Evolutionary conservation across 768 basidiomycete species (phyloP), one percentile per base, ranked within the genome.

Genomic region (Trichaptum fuscoviolaceum): DNA sequence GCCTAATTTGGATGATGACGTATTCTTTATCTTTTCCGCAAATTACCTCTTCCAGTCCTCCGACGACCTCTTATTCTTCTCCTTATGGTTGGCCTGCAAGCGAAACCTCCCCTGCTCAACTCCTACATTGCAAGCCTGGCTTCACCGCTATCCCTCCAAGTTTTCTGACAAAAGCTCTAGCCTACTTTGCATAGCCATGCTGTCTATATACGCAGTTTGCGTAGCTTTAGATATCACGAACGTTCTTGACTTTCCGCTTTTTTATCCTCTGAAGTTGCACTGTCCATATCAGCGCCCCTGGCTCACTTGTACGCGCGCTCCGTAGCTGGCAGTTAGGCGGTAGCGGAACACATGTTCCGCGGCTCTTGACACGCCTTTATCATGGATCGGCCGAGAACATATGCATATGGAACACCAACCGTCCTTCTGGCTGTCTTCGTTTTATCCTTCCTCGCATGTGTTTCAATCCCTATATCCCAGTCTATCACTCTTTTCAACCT

Each of bases 391-490:
- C 42, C 42, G 42, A 52, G 42, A 52, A 20, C 20, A 52, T 52
- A 52, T 52, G 42, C 59, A 25, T 61, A 61, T 34, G 59, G 59
- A 25, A 34, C 24, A 12, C 59, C 30, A 7, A 15, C 24, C 59
- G 24, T 61, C 25, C 24, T 61, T 34, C 30, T 61, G 24, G 17
- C 24, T 17, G 59, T 34, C 12, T 61, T 61, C 59, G 25, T 61
- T 34, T 25, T 61, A 25, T 34, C 30, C 8, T 34, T 61, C 59
- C 24, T 61, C 30, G 23, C 59, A 25, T 61, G 59, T 34, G 59
- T 25, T 25, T 61, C 59, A 34, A 23, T 61, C 25, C 59, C 59
- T 34, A 61, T 61, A 25, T 61, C 59, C 23, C 59, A 61, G 59
- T 61, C 59, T 5, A 34, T 61, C 12, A 18, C 24, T 18, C 59